Conservation (phyloP, 164 flowering plant genomes). For the Sedum album region DNA sequence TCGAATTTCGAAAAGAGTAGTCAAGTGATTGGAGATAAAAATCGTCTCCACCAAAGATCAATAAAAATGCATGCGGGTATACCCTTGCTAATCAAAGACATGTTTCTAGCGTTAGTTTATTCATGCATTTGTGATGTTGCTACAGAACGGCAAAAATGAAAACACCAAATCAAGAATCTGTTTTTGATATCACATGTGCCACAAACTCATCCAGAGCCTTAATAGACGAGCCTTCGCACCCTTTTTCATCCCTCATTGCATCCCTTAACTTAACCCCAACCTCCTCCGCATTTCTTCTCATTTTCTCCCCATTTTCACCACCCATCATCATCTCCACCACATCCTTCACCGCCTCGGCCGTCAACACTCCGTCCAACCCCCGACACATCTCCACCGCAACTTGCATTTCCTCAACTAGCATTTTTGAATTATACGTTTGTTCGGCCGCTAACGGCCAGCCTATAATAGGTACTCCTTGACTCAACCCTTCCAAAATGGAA, state of each 20-base stretch:
- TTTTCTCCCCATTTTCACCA: neutral
- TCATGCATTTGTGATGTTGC: too few species aligned
- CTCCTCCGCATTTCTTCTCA: conserved; percentile 2
- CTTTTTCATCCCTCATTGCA: neutral
- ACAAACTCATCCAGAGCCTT: conserved; percentile 6
- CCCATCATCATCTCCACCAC: neutral
- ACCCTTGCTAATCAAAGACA: too few species aligned
- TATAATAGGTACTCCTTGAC: conserved; percentile 21
- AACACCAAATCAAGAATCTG: neutral
- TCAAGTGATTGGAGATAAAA: too few species aligned
- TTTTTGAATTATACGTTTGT: conserved; percentile 11
- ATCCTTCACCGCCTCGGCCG: neutral
- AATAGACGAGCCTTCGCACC: neutral
- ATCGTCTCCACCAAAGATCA: too few species aligned
- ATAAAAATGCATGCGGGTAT: too few species aligned
- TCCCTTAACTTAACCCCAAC: neutral
- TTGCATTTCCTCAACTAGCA: neutral
- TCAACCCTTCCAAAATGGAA: conserved; percentile 19
- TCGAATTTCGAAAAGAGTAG: too few species aligned
- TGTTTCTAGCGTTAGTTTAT: too few species aligned
- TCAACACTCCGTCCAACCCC: conserved; percentile 1
- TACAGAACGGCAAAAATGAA: neutral
- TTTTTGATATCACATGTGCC: neutral
- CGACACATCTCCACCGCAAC: conserved; percentile 7
- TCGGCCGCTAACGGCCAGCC: conserved; percentile 28